Percentiles rank a stretch among this genome's conserved stretches.
These are phyloP conservation scores for Aureobasidium sp. DNA, from an alignment of 2,329 filamentous ascomycete genomes.

Conservation along the genomic window DNA sequence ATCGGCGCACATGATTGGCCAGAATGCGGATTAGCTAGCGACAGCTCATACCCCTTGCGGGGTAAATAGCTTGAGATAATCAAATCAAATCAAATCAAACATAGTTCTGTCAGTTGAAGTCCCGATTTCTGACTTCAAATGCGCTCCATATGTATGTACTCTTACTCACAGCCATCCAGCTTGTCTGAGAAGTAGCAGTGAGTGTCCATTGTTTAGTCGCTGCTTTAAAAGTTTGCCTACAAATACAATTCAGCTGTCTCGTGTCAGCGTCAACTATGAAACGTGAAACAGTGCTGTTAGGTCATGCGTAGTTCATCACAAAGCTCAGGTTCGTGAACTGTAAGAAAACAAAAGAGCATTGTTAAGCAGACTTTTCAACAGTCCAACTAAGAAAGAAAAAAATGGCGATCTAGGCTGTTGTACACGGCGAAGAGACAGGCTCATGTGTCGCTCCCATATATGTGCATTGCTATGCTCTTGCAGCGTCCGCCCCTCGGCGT, in stretches of 20 bases:
- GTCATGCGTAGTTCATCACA: neutral
- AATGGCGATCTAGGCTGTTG: constrained; percentile 11
- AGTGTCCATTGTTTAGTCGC: no score
- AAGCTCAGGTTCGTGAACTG: neutral
- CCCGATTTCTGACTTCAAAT: neutral
- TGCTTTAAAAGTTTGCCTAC: neutral
- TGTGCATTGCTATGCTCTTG: constrained; percentile 2
- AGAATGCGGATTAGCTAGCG: no score
- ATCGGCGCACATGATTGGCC: no score
- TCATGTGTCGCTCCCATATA: constrained; percentile 2
- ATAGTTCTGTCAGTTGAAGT: no score
- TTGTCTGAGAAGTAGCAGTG: no score
- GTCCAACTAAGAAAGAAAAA: constrained; percentile 2
- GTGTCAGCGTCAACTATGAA: neutral
- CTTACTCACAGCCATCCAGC: neutral
- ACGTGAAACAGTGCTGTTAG: neutral
- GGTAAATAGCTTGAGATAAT: no score
- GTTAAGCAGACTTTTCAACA: constrained; percentile 1
- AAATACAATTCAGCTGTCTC: neutral
- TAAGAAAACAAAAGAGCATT: neutral
- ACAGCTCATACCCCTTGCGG: no score
- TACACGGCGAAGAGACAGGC: constrained; percentile 9
- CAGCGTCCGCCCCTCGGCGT: constrained; percentile 3
- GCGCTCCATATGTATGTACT: neutral
- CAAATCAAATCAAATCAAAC: no score